phyloP scores from a whole-genome alignment of 768 basidiomycete species.

The Suillus ampliporus region DNA sequence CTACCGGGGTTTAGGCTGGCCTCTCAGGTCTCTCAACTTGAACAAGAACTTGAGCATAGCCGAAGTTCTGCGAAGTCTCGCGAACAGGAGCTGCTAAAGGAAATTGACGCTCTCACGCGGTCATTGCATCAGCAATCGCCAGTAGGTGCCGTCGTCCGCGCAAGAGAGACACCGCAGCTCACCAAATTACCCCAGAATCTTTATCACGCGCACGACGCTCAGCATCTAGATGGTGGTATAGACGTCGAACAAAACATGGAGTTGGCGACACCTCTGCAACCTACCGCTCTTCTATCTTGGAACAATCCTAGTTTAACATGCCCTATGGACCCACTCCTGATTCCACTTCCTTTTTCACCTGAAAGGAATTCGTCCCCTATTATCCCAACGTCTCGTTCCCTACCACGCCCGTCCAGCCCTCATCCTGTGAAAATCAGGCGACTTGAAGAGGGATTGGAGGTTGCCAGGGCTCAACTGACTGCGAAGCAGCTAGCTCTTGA shows the following conservation, averaged over 20 bases:
- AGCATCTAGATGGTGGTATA: conserved; percentile 37
- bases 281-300: conserved; percentile 31
- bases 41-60: conserved; percentile 35
- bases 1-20: conserved; percentile 32
- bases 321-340: conserved; percentile 16
- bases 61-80: conserved; percentile 30
- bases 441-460: conserved; percentile 27
- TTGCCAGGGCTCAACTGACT: conserved; percentile 24
- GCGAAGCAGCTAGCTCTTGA: conserved; percentile 29
- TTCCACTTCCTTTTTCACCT: conserved; percentile 28
- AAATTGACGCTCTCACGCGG: conserved; percentile 30
- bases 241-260: conserved; percentile 56
- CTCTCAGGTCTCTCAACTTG: conserved; percentile 33
- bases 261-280: conserved; percentile 54
- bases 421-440: conserved; percentile 23
- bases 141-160: conserved; percentile 8
- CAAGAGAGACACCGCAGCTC: not conserved
- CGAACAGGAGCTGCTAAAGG: conserved; percentile 40
- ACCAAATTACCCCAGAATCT: conserved; percentile 16
- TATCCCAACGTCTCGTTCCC: not conserved
- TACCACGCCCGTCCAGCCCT: conserved; percentile 17
- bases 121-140: conserved; percentile 10
- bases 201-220: conserved; percentile 14
- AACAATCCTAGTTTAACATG: not conserved
- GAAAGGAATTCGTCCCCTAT: conserved; percentile 23